Conservation (phyloP, 495 filamentous ascomycete species). For the Endocarpon pusillum region DNA sequence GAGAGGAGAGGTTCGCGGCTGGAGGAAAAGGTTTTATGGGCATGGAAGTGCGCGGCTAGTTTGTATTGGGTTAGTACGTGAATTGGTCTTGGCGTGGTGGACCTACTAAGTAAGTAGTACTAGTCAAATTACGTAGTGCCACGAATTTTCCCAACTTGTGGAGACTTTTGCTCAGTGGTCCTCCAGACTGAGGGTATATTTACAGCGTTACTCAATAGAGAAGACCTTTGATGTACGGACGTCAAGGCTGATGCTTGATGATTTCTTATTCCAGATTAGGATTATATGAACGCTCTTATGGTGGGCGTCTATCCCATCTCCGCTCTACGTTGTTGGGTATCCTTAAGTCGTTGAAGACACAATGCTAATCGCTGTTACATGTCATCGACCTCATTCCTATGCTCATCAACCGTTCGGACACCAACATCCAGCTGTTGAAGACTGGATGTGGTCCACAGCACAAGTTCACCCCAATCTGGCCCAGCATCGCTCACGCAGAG, state of each 20-base stretch:
- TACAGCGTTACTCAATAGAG: not conserved
- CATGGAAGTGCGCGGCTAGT: not conserved
- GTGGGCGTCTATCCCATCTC: not conserved
- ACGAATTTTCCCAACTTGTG: not conserved
- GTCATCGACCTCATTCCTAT: not conserved
- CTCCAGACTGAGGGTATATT: not conserved
- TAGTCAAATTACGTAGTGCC: not conserved
- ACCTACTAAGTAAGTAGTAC: not conserved
- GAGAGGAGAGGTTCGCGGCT: not conserved
- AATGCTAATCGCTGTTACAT: too few species aligned
- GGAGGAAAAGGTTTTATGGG: not conserved
- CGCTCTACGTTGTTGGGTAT: too few species aligned
- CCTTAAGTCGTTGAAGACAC: slow-evolving; percentile 1
- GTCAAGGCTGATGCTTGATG: not conserved
- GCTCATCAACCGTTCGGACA: not conserved
- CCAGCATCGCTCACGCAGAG: slow-evolving; percentile 73
- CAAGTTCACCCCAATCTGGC: slow-evolving; percentile 32
- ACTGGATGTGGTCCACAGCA: not conserved
- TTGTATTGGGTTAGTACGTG: not conserved
- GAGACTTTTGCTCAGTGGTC: not conserved
- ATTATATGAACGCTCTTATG: not conserved
- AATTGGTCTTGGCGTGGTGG: not conserved
- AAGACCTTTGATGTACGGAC: not conserved
- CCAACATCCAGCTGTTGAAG: not conserved
- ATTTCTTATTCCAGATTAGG: not conserved